phyloP scores from a whole-genome alignment of 2,329 filamentous ascomycete species.

The Colletotrichum truncatum region DNA sequence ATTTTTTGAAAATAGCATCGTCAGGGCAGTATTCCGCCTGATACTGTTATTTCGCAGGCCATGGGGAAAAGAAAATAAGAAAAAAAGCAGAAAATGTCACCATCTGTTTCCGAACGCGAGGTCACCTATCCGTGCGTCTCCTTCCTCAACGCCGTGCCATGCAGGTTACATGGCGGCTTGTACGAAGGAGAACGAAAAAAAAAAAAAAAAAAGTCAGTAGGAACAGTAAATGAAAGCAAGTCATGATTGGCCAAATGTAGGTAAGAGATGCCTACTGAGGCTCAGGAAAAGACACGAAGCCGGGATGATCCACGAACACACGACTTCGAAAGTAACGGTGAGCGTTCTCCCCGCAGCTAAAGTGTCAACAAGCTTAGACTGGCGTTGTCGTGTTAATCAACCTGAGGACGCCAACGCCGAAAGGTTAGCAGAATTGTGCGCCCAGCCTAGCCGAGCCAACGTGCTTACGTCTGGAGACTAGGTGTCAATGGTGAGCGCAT shows the following conservation, averaged over 20 bases:
- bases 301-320: conserved; percentile 23
- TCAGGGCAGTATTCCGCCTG: neutral
- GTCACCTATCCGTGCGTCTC: neutral
- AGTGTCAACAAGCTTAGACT: neutral
- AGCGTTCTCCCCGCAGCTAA: conserved; percentile 5
- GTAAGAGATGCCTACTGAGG: neutral
- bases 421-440: neutral
- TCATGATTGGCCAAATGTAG: conserved; percentile 1
- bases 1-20: conserved; percentile 10
- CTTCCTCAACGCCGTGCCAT: neutral
- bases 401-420: conserved; percentile 16
- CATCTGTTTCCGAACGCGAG: neutral
- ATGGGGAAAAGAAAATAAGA: neutral
- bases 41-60: neutral
- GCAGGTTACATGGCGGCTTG: conserved; percentile 19
- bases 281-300: conserved; percentile 4
- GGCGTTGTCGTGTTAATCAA: conserved; percentile 21
- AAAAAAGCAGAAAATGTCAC: neutral
- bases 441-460: neutral
- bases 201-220: conserved; percentile 21
- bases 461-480: neutral
- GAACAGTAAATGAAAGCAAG: neutral
- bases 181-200: conserved; percentile 12
- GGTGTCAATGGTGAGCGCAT: neutral
- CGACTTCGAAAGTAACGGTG: conserved; percentile 16